Conservation (phyloP, 768 basidiomycete species). For the Pulveroboletus sp. region DNA sequence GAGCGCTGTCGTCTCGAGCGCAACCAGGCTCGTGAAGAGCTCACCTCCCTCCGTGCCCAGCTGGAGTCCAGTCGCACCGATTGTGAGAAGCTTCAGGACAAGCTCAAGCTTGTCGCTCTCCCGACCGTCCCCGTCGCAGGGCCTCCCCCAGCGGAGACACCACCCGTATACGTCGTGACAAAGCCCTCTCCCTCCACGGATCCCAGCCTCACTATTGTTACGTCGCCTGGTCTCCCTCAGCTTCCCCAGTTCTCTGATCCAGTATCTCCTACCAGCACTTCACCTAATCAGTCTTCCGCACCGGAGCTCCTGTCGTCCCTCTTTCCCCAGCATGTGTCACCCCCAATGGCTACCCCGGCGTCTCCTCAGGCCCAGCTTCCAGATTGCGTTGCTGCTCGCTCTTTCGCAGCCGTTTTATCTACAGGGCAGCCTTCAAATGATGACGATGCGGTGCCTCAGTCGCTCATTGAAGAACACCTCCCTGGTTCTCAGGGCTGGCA, state of each 20-base stretch:
- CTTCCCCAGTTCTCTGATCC: neutral
- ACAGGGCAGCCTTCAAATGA: slow-evolving; percentile 25
- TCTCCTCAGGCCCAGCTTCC: slow-evolving; percentile 33
- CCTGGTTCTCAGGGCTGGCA: slow-evolving; percentile 23
- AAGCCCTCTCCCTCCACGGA: slow-evolving; percentile 7
- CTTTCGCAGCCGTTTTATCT: slow-evolving; percentile 31
- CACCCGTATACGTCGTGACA: neutral
- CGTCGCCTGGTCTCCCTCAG: slow-evolving; percentile 7
- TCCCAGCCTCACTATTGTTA: neutral
- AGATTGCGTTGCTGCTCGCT: slow-evolving; percentile 33
- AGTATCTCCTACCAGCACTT: neutral
- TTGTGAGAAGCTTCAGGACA: slow-evolving; percentile 29
- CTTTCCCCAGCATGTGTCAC: slow-evolving; percentile 19
- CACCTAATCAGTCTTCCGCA: slow-evolving; percentile 12
- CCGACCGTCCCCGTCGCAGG: neutral
- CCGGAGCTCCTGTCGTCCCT: slow-evolving; percentile 18
- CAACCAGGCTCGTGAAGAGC: slow-evolving; percentile 33
- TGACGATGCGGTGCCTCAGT: slow-evolving; percentile 22
- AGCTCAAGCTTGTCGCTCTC: slow-evolving; percentile 9
- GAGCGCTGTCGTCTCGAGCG: slow-evolving; percentile 35
- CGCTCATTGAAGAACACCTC: slow-evolving; percentile 20
- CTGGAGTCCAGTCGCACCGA: slow-evolving; percentile 31
- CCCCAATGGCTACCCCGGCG: slow-evolving; percentile 28
- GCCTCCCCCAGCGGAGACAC: slow-evolving; percentile 2
- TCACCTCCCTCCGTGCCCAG: slow-evolving; percentile 30